Conservation (phyloP, 176 grass and related monocot species). For the Saccharum officinarum region DNA sequence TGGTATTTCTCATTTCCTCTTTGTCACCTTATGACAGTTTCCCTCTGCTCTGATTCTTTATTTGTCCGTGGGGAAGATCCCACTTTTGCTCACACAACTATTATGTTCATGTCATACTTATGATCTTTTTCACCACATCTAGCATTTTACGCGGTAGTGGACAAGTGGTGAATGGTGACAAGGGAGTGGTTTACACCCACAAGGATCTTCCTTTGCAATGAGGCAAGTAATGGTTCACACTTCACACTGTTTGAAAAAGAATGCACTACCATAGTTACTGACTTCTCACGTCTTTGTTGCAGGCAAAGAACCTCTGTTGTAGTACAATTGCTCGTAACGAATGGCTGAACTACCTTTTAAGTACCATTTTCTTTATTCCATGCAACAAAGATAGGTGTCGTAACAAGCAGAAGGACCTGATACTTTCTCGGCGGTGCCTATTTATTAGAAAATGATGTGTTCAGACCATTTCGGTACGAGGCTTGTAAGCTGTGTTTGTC, state of each 20-base stretch:
- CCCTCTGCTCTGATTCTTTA: background rate
- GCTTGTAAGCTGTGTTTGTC: background rate
- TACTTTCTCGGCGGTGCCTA: background rate
- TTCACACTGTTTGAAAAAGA: background rate
- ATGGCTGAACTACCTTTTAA: background rate
- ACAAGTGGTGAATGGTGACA: slow-evolving; percentile 93
- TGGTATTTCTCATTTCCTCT: background rate
- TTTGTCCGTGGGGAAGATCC: background rate
- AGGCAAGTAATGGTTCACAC: slow-evolving; percentile 18
- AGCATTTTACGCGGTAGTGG: slow-evolving; percentile 93
- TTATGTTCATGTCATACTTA: background rate
- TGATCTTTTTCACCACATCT: slow-evolving; percentile 6
- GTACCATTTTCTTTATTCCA: slow-evolving; percentile 3
- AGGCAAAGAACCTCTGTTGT: slow-evolving; percentile 19
- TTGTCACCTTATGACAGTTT: background rate
- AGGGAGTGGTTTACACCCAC: slow-evolving; percentile 91
- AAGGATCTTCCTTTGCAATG: slow-evolving; percentile 79
- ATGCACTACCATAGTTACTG: background rate
- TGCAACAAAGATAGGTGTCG: background rate
- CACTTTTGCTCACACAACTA: background rate
- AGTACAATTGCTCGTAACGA: slow-evolving; percentile 14
- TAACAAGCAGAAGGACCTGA: background rate
- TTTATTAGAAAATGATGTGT: slow-evolving; percentile 23
- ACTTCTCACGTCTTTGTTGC: slow-evolving; percentile 1
- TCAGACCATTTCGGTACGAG: slow-evolving; percentile 10